These are phyloP conservation scores for Orbilia ellipsospora DNA, from an alignment of 2,329 filamentous ascomycete species.

Conservation along the genomic window DNA sequence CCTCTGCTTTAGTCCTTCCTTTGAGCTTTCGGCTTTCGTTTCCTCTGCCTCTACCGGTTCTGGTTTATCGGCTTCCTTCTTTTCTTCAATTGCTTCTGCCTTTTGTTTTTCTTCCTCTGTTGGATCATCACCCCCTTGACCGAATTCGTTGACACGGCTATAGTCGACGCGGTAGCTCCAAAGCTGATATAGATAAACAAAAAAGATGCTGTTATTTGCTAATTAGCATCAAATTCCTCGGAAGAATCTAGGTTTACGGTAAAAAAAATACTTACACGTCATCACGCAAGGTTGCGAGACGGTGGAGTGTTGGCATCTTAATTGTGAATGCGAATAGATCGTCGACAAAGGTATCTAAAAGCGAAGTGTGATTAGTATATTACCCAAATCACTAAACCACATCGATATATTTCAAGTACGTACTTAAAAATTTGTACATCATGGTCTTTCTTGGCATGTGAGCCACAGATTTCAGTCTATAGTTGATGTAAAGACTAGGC, in stretches of 20 bases:
- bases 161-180: slow-evolving; percentile 94
- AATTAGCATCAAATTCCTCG: neutral
- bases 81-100: slow-evolving; percentile 30
- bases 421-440: slow-evolving; percentile 62
- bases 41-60: slow-evolving; percentile 61
- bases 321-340: slow-evolving; percentile 99
- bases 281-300: slow-evolving; percentile 89
- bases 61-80: slow-evolving; percentile 60
- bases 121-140: slow-evolving; percentile 95
- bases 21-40: slow-evolving; percentile 44
- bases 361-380: neutral
- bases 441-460: slow-evolving; percentile 97
- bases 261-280: slow-evolving; percentile 69
- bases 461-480: slow-evolving; percentile 91
- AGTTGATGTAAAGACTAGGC: slow-evolving; percentile 97
- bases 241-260: neutral
- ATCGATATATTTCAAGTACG: slow-evolving; percentile 3
- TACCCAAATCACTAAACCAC: neutral
- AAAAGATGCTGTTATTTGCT: slow-evolving; percentile 75
- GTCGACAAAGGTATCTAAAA: slow-evolving; percentile 98
- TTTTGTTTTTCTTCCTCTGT: slow-evolving; percentile 68
- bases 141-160: slow-evolving; percentile 94
- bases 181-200: slow-evolving; percentile 93
- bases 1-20: slow-evolving; percentile 48
- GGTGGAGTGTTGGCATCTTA: slow-evolving; percentile 96